Evolutionary conservation across 306 rosid species (phyloP), one percentile per base, ranked within the genome.

Genomic region (Quercus rubra): DNA sequence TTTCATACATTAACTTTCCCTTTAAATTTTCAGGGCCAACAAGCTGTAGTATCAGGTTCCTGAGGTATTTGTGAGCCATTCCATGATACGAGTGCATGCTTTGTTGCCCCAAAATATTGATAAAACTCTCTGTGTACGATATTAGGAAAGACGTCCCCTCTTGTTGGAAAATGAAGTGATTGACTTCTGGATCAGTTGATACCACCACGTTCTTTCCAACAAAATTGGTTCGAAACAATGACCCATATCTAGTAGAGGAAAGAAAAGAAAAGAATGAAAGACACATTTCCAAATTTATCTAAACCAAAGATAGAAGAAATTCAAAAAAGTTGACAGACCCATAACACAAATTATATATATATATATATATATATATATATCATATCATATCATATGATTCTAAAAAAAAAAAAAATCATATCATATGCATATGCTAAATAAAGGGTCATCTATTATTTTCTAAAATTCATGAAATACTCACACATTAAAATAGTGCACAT

Each of bases 31-130:
- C 80, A 0, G 66, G 80, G 55, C 63, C 57, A 27, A 77, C 25
- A 66, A 77, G 74, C 20, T 7, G 74, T 13, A 12, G 64, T 52
- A 54, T 57, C 64, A 64, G 11, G 80, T 54, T 77, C 80, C 51
- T 77, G 6, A 77, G 52, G 49, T 66, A 67, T 51, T 77, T 77
- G 25, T 77, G 74, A 54, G 66, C 5, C 54, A 21, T n/a, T 2
- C 80, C 80, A 5, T 67, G 74, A 1, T 1, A 3, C 5, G 33
- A 12, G 4, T 20, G 0, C 21, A 54, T 2, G 4, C 55, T 67
- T 6, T 67, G 17, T n/a, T 77, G 1, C 13, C 74, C 80, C 12
- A 67, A 31, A 5, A 77, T 14, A 19, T 52, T 5, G 1, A 5
- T 12, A 3, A 77, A 77, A 64, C 55, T 54, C 55, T 77, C 19